Base-by-base conservation (phyloP, 495 filamentous ascomycete species). In the Pyrenopolyporus hunteri region DNA sequence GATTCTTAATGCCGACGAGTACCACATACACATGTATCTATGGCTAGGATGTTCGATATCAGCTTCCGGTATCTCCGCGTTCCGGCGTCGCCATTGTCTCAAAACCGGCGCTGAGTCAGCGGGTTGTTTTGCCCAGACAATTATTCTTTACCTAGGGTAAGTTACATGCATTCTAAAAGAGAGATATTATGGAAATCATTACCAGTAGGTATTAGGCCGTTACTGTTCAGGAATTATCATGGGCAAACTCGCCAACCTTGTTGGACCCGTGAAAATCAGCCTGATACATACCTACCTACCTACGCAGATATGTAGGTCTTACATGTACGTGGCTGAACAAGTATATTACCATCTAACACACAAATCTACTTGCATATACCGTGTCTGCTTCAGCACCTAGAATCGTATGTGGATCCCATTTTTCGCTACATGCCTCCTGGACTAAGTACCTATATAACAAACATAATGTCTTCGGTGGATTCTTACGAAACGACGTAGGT, bases 401-500 rank as follows among this genome's bases (percentile, higher is more conserved):
- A 42, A 42, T 29, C 37, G 20, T 13, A 55, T 62, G 61, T 64
- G 61, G 61, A 59, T 20, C 52, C 46, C 40, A 47, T 9, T 5
- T 29, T 29, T 4, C 26, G 9, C 9, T n/a, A n/a, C n/a, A n/a
- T n/a, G n/a, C n/a, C n/a, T n/a, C n/a, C n/a, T n/a, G n/a, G n/a
- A n/a, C n/a, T n/a, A n/a, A n/a, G n/a, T n/a, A n/a, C n/a, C n/a
- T n/a, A n/a, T 29, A 29, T 29, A 29, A 29, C 49, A 65, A 59
- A 49, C 62, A 56, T 50, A 17, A 26, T 8, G 37, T 25, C 39
- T 33, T 26, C 29, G 56, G 56, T 56, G 62, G 62, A 23, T 55
- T 56, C 46, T 46, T 60, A 51, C 62, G 62, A 65, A 65, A 65
- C 62, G 33, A 32, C 49, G 13, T 59, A 59, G 44, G 56, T 33